phyloP scores from a whole-genome alignment of 192 early-diverging fungal species.

The Backusella psychrophila region DNA sequence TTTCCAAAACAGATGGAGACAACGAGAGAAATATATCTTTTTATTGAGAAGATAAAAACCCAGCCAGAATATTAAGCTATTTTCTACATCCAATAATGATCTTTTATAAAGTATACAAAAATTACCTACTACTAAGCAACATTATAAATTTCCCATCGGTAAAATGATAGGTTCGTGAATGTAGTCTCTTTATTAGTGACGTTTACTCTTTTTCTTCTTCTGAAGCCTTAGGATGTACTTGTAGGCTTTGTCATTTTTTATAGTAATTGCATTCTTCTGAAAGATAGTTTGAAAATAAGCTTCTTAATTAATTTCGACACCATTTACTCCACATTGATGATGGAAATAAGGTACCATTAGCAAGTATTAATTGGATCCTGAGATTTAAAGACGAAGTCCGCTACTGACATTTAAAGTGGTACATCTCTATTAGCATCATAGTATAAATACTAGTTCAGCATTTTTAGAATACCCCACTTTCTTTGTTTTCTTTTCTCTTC shows the following conservation, averaged over 20 bases:
- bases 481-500: not conserved
- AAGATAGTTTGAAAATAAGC: not conserved
- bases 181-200: not conserved
- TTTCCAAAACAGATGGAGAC: not conserved
- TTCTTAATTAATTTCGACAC: not conserved
- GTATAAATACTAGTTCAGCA: not conserved
- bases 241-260: not conserved
- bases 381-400: conserved; percentile 2
- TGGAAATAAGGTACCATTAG: not conserved
- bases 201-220: not conserved
- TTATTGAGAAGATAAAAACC: not conserved
- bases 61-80: not conserved
- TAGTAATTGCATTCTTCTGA: not conserved
- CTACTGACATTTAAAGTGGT: conserved; percentile 6
- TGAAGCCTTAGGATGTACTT: not conserved
- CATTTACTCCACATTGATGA: not conserved
- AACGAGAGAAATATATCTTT: not conserved
- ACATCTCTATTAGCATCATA: not conserved
- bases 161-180: not conserved
- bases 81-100: not conserved
- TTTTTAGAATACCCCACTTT: not conserved
- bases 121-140: not conserved
- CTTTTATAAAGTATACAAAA: not conserved
- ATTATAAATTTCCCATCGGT: not conserved
- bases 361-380: not conserved